Percentiles rank a stretch among this genome's conserved stretches.
Evolutionary conservation across 176 grass and related monocot species (phyloP).

Genomic region (Phragmites australis): DNA sequence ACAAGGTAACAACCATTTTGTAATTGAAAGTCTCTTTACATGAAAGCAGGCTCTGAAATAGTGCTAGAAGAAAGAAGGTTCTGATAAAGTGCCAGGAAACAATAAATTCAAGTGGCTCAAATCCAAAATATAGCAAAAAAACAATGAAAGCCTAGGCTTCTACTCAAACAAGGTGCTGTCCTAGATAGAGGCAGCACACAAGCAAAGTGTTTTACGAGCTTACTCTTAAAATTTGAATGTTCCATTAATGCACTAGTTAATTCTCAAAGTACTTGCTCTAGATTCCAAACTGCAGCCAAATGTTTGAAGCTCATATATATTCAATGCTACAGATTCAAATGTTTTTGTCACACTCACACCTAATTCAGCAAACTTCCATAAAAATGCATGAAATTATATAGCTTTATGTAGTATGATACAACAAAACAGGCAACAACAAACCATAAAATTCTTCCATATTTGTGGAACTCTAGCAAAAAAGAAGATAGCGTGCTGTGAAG

Average conservation of each 20-base stretch:
- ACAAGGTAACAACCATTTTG: constrained; percentile 5
- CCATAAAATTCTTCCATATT: constrained; percentile 94
- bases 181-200: not conserved
- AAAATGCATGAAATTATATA: constrained; percentile 1
- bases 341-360: not conserved
- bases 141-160: not conserved
- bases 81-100: constrained; percentile 17
- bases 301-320: not conserved
- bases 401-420: not conserved
- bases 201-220: not conserved
- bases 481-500: constrained; percentile 91
- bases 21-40: constrained; percentile 28
- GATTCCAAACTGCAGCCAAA: not conserved
- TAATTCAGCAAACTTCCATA: constrained; percentile 24
- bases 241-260: not conserved
- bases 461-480: constrained; percentile 97
- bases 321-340: not conserved
- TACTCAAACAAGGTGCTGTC: not conserved
- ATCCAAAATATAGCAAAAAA: not conserved
- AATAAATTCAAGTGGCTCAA: not conserved
- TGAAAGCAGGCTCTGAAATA: not conserved
- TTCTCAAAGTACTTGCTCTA: constrained; percentile 2
- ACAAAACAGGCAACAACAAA: constrained; percentile 36
- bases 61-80: not conserved
- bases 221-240: not conserved